Conservation (phyloP, 306 rosid genomes). For the Abrus pulchellus region DNA sequence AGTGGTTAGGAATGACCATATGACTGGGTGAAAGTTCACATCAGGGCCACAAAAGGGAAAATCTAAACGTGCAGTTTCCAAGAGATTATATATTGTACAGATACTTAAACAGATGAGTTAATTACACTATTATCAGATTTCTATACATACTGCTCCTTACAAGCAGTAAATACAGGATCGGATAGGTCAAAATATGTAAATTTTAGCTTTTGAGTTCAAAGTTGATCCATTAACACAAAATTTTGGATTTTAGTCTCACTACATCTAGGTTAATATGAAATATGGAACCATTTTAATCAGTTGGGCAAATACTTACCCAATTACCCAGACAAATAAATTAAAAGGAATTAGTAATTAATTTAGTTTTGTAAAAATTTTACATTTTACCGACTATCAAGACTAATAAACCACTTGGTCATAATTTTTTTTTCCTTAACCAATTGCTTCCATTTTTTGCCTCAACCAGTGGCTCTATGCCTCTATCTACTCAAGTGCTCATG, state of each 20-base stretch:
- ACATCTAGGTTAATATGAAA: neutral
- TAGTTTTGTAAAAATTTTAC: neutral
- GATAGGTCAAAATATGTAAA: conserved; percentile 14
- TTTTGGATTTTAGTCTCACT: neutral
- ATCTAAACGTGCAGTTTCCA: conserved; percentile 19
- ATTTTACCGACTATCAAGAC: conserved; percentile 1
- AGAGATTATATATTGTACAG: neutral
- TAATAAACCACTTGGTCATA: conserved; percentile 24
- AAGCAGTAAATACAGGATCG: conserved; percentile 4
- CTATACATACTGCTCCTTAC: neutral
- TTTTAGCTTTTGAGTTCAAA: neutral
- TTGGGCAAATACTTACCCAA: neutral
- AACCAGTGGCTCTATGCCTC: conserved; percentile 4
- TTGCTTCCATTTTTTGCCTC: conserved; percentile 22
- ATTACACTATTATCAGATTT: neutral
- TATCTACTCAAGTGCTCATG: neutral
- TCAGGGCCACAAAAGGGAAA: neutral
- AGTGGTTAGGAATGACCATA: neutral
- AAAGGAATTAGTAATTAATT: neutral
- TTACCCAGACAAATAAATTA: conserved; percentile 14
- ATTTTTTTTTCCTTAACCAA: neutral
- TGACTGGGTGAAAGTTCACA: conserved; percentile 17
- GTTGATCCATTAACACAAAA: neutral
- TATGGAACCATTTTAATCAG: neutral
- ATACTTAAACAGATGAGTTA: neutral